A percentile compares a stretch with the other conserved stretches of the same genome.
Conservation (phyloP, 2,329 filamentous ascomycete species). For the Penicillium sp. region DNA sequence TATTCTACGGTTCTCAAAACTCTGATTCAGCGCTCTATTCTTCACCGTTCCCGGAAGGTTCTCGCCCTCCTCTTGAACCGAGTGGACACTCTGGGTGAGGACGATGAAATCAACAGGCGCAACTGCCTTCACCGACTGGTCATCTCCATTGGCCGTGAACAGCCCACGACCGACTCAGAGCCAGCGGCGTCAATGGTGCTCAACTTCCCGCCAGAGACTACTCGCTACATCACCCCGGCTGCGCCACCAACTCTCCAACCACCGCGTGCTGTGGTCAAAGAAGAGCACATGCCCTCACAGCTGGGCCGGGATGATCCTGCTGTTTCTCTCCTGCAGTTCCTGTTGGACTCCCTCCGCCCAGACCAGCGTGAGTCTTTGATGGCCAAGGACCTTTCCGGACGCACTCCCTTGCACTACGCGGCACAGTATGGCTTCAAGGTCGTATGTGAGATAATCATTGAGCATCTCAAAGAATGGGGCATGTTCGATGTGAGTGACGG, state of each 20-base stretch:
- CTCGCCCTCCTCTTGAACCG: conserved; percentile 69
- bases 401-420: conserved; percentile 86
- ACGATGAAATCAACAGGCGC: conserved; percentile 88
- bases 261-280: conserved; percentile 63
- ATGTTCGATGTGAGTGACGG: conserved; percentile 81
- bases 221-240: conserved; percentile 77
- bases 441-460: conserved; percentile 84
- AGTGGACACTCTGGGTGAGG: conserved; percentile 73
- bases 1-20: conserved; percentile 58
- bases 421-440: conserved; percentile 92
- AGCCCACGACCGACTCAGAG: conserved; percentile 56
- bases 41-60: conserved; percentile 68
- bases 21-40: conserved; percentile 55
- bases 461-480: conserved; percentile 83
- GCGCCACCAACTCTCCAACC: conserved; percentile 64
- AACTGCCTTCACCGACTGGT: conserved; percentile 92
- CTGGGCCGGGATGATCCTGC: conserved; percentile 70
- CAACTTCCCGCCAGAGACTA: conserved; percentile 54
- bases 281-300: conserved; percentile 61
- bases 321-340: conserved; percentile 63
- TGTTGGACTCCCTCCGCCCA: conserved; percentile 67
- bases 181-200: conserved; percentile 53
- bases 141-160: conserved; percentile 81
- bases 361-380: conserved; percentile 67
- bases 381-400: conserved; percentile 73